These are phyloP conservation scores for Pelagophyceae sp. DNA, from an alignment of 352 stramenopile species.

Conservation along the genomic window DNA sequence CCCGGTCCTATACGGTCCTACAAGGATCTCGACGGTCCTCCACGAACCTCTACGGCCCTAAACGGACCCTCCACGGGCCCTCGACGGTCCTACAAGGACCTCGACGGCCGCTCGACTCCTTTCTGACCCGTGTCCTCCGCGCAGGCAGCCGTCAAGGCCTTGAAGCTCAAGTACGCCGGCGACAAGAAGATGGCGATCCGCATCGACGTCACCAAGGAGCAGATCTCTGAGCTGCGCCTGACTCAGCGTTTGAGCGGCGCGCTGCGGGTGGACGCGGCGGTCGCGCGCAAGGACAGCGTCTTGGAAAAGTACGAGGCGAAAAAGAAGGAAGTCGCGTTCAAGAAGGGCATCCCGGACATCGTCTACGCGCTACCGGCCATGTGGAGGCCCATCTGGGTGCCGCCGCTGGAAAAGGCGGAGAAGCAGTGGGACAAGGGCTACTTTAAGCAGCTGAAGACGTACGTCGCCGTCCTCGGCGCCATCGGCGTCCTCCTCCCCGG, in stretches of 20 bases:
- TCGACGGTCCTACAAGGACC: too few species aligned
- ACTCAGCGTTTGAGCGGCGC: background rate
- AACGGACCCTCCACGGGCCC: too few species aligned
- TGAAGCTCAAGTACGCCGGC: background rate
- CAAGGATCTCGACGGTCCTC: too few species aligned
- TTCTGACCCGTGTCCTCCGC: too few species aligned
- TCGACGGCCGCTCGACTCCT: too few species aligned
- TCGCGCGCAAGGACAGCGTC: background rate
- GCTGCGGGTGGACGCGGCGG: background rate
- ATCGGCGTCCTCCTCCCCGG: background rate
- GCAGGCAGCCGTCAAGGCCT: background rate
- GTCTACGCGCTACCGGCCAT: background rate
- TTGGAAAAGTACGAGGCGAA: background rate
- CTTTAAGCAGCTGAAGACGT: background rate
- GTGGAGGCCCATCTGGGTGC: background rate
- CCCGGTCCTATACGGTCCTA: too few species aligned
- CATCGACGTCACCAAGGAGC: background rate
- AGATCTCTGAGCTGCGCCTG: background rate
- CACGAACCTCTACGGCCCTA: too few species aligned
- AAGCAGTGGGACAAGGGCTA: background rate
- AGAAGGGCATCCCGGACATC: background rate
- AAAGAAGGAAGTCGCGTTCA: background rate
- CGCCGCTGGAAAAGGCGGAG: background rate
- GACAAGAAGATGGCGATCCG: background rate
- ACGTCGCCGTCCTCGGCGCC: background rate